Percentiles rank a stretch among this genome's conserved stretches.
Evolutionary conservation across 768 basidiomycete species (phyloP).

Genomic region (Amanita jacksonii): DNA sequence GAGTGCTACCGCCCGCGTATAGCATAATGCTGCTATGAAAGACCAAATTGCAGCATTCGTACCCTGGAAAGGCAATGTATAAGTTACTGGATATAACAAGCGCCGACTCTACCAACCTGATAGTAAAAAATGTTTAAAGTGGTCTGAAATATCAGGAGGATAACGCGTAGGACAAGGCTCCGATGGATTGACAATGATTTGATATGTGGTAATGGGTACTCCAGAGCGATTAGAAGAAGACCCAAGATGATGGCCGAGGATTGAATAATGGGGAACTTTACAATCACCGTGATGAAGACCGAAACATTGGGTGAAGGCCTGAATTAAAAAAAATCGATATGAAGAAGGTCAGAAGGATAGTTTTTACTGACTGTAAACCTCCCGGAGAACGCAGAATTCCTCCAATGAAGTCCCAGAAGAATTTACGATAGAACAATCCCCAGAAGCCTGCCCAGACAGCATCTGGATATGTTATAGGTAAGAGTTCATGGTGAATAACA

Average conservation of each 20-base stretch:
- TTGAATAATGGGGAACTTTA: slow-evolving; percentile 70
- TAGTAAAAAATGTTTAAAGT: slow-evolving; percentile 62
- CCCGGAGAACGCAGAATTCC: slow-evolving; percentile 72
- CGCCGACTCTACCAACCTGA: slow-evolving; percentile 42
- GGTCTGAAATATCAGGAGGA: slow-evolving; percentile 54
- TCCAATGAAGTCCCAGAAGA: slow-evolving; percentile 94
- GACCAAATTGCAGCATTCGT: slow-evolving; percentile 80
- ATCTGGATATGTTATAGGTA: slow-evolving; percentile 30
- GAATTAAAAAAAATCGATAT: background rate
- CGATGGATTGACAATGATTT: slow-evolving; percentile 52
- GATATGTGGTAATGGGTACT: slow-evolving; percentile 57
- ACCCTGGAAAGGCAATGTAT: slow-evolving; percentile 40
- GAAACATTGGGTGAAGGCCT: slow-evolving; percentile 53
- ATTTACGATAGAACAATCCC: slow-evolving; percentile 82
- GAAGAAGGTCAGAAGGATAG: background rate
- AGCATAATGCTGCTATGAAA: slow-evolving; percentile 59
- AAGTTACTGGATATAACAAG: background rate
- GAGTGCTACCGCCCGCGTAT: slow-evolving; percentile 50
- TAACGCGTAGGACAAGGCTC: slow-evolving; percentile 51
- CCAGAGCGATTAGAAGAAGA: slow-evolving; percentile 51
- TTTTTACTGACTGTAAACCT: slow-evolving; percentile 58
- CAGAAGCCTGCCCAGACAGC: slow-evolving; percentile 76
- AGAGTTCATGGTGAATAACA: too few relatives aligned
- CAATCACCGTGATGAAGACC: slow-evolving; percentile 64
- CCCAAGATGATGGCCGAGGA: slow-evolving; percentile 55